Percentiles rank a stretch among this genome's conserved stretches.
Evolutionary conservation across 202 grass and related monocot species (phyloP).

Genomic region (Dendrocalamus latiflorus): DNA sequence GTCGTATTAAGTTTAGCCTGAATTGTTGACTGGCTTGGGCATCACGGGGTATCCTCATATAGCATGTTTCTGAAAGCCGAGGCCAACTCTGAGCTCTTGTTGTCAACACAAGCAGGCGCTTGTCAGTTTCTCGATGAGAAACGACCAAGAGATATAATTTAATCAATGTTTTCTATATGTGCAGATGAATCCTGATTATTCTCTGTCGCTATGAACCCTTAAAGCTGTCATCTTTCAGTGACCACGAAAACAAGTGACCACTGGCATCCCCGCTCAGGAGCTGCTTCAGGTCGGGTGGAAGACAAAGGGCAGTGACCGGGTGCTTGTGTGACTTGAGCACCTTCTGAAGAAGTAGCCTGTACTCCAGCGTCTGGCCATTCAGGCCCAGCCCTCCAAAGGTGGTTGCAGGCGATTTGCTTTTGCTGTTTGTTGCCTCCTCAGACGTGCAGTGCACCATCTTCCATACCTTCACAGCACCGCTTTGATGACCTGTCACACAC

Average conservation of each 20-base stretch:
- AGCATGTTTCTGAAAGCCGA: slow-evolving; percentile 8
- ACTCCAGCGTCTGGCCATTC: slow-evolving; percentile 63
- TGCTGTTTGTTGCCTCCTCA: slow-evolving; percentile 52
- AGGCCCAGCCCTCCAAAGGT: slow-evolving; percentile 50
- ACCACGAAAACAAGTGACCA: slow-evolving; percentile 84
- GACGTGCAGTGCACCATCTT: slow-evolving; percentile 92
- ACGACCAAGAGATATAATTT: slow-evolving; percentile 26
- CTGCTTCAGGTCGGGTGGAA: slow-evolving; percentile 88
- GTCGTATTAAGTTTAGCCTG: background rate
- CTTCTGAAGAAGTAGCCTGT: slow-evolving; percentile 83
- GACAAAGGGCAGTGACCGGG: slow-evolving; percentile 91
- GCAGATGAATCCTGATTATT: slow-evolving; percentile 16
- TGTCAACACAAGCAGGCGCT: slow-evolving; percentile 16
- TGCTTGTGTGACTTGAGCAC: slow-evolving; percentile 92
- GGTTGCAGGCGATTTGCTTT: slow-evolving; percentile 43
- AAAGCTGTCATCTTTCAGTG: slow-evolving; percentile 80
- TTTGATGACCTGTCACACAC: slow-evolving; percentile 97
- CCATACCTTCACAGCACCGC: slow-evolving; percentile 97
- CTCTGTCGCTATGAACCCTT: slow-evolving; percentile 54
- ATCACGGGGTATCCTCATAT: slow-evolving; percentile 4
- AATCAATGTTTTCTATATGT: slow-evolving; percentile 32
- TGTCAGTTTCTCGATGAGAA: slow-evolving; percentile 21
- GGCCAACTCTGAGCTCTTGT: slow-evolving; percentile 3
- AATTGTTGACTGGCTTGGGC: background rate
- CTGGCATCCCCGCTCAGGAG: slow-evolving; percentile 78